Evolutionary conservation across 257 asterid genomes (phyloP), one percentile per base, ranked within the genome.

Genomic region (Solanum gandarillasii): DNA sequence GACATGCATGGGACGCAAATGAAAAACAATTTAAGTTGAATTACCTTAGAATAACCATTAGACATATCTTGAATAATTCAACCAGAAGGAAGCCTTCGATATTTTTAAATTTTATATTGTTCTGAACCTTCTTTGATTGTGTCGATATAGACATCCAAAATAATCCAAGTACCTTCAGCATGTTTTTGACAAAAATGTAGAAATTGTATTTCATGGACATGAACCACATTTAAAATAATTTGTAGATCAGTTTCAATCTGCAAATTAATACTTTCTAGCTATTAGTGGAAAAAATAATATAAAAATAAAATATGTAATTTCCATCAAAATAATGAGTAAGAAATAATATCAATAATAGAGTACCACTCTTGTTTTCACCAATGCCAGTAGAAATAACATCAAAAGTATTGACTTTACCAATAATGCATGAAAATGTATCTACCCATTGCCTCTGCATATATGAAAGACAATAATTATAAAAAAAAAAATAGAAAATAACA

Each of bases 41-140:
- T 88, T 89, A 95, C 99, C 96, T 96, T 93, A 5, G 98, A 94
- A 89, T 86, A 87, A 87, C 98, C 98, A 89, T 94, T 91, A 3
- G 88, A 89, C 94, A 92, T 86, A 89, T 92, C 96, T 91, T 92
- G 94, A 73, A 96, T 88, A 70, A 96, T 86, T 76, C 94, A 95
- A 74, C 98, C 99, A 1, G 99, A 95, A 87, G 98, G 98, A 20
- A 93, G 97, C 93, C 97, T 94, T 87, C 95, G 89, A 91, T 94
- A 95, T 83, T 84, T 90, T 6, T 70, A 65, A 83, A 86, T 39
- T 13, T 88, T 23, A 13, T 85, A 90, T 52, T 92, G 90, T 27
- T 78, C 18, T 12, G 89, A 20, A 60, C 91, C 92, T 68, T 91
- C 95, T 86, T 89, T 87, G 9, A 91, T 68, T 74, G 88, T 1